Evolutionary conservation across 2,329 filamentous ascomycete genomes (phyloP), one percentile per base, ranked within the genome.

Genomic region (Neodidymelliopsis sp.): DNA sequence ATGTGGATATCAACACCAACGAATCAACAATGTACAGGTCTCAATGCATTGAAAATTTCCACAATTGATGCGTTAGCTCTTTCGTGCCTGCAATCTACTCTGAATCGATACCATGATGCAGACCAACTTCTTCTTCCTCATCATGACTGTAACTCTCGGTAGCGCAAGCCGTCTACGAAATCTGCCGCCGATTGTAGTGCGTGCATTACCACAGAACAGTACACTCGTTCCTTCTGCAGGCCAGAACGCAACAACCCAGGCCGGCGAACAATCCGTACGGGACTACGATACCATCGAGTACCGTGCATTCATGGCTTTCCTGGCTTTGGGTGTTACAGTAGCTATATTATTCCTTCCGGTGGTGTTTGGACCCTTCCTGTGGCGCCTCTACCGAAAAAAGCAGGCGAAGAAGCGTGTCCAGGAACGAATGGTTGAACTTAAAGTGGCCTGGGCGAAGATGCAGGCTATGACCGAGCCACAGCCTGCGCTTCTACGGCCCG

Each of bases 251-350:
- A 41, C 30, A 1, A 41, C 30, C 7, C 9, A 28, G 12, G 2
- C 15, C 7, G 4, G 22, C 4, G 12, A n/a, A n/a, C 11, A 29
- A n/a, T n/a, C 28, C 1, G 4, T 9, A 4, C 25, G n/a, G 0
- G 7, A 19, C 15, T 34, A 39, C 11, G 18, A 44, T 15, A 49
- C 39, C 6, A 25, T 23, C 9, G 34, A 24, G 11, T 44, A 42
- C 18, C 29, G 25, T 6, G 28, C 33, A 6, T 49, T 39, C 18
- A 25, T 39, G n/a, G 47, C 23, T 4, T 44, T 40, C 15, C 12
- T 49, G 11, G 28, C 44, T 2, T 19, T 44, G 2, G 47, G 47
- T n/a, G 30, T 28, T 8, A 4, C 39, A 1, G 6, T 24, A 6
- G 47, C 39, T 13, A 8, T 43, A 4, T 13, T 44, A 4, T 23